Percentiles rank a stretch among this genome's conserved stretches.
phyloP scores from a whole-genome alignment of 305 asterid species.

The Fraxinus albicans region DNA sequence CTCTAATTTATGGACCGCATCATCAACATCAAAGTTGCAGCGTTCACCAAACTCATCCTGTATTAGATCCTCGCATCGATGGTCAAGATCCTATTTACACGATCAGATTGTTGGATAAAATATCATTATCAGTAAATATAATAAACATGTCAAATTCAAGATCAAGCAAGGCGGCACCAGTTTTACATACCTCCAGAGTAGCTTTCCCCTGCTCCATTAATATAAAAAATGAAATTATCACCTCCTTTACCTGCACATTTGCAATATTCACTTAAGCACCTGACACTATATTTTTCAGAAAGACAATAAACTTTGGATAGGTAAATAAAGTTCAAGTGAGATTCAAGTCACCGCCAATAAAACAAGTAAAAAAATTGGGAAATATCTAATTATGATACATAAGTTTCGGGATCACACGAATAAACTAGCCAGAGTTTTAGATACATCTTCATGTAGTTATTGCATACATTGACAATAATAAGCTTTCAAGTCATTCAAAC shows the following conservation, averaged over 20 bases:
- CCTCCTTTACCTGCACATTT: constrained; percentile 94
- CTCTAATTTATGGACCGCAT: constrained; percentile 90
- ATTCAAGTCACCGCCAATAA: constrained; percentile 10
- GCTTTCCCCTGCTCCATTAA: constrained; percentile 98
- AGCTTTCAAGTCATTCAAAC: background rate
- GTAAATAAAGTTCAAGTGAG: background rate
- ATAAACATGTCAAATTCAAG: constrained; percentile 11
- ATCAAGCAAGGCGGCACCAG: constrained; percentile 13
- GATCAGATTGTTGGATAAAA: constrained; percentile 25
- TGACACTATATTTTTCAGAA: background rate
- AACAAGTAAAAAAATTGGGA: background rate
- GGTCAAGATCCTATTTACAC: constrained; percentile 78
- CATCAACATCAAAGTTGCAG: constrained; percentile 94
- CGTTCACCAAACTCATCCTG: constrained; percentile 84
- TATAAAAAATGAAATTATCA: constrained; percentile 87
- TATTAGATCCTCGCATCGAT: constrained; percentile 82
- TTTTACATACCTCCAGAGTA: constrained; percentile 68
- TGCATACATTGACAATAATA: background rate
- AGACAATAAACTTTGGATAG: background rate
- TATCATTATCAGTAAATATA: constrained; percentile 19
- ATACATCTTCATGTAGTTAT: background rate
- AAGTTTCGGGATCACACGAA: background rate
- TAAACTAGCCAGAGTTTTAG: background rate
- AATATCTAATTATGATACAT: background rate
- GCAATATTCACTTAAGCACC: constrained; percentile 21